Evolutionary conservation across 768 basidiomycete species (phyloP).

Genomic region (Boletus subparvulus): DNA sequence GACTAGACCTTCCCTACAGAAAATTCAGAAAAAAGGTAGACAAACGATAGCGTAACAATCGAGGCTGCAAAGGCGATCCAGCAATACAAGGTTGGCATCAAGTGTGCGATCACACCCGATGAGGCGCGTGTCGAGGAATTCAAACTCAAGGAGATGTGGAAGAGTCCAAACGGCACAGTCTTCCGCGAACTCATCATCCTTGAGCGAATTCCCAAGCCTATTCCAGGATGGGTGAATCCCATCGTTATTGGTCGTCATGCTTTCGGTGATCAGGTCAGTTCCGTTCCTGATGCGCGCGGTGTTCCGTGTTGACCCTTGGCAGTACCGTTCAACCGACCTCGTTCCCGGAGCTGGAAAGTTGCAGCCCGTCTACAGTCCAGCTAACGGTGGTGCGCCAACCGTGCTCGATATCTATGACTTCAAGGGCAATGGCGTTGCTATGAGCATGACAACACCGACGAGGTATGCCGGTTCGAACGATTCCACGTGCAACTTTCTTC

Average conservation of each 20-base stretch:
- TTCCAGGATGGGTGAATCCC: slow-evolving; percentile 96
- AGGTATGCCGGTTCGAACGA: slow-evolving; percentile 43
- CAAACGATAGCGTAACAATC: slow-evolving; percentile 89
- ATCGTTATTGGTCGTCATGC: slow-evolving; percentile 97
- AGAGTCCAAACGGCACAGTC: slow-evolving; percentile 94
- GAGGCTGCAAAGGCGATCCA: slow-evolving; percentile 94
- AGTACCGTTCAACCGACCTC: slow-evolving; percentile 94
- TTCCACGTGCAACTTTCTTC: neutral
- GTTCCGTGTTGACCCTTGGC: slow-evolving; percentile 9
- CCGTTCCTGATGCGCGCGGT: slow-evolving; percentile 7
- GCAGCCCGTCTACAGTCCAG: slow-evolving; percentile 86
- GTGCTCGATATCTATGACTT: slow-evolving; percentile 90
- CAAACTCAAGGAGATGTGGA: slow-evolving; percentile 99
- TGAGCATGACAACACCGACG: slow-evolving; percentile 99
- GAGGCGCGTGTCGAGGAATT: slow-evolving; percentile 96
- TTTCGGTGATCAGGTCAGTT: slow-evolving; percentile 85
- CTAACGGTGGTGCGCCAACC: slow-evolving; percentile 65
- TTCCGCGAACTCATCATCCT: slow-evolving; percentile 99
- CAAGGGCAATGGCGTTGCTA: slow-evolving; percentile 86
- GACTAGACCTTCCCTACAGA: neutral
- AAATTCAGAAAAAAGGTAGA: slow-evolving; percentile 46
- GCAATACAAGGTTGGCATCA: slow-evolving; percentile 95
- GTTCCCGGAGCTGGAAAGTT: slow-evolving; percentile 90
- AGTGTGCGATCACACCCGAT: slow-evolving; percentile 99
- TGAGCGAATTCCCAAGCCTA: slow-evolving; percentile 82